Percentiles rank a stretch among this genome's conserved stretches.
Conservation (phyloP, 2,329 filamentous ascomycete species). For the Graphilbum fragrans region DNA sequence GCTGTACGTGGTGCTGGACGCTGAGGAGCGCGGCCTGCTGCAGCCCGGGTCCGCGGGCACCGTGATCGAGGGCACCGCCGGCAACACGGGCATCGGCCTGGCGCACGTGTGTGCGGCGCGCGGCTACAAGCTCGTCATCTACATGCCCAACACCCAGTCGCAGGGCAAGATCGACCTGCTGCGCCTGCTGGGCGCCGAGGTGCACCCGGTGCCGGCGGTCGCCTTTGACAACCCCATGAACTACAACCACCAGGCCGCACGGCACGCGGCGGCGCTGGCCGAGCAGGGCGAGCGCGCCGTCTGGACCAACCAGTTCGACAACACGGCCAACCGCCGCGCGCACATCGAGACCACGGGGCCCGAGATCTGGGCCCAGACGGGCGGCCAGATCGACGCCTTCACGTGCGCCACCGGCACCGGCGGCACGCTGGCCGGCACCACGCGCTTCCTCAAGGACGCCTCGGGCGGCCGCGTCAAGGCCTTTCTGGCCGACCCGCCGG, state of each 20-base stretch:
- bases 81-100: constrained; percentile 95
- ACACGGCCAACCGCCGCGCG: constrained; percentile 82
- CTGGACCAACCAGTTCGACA: constrained; percentile 99
- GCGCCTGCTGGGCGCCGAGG: constrained; percentile 81
- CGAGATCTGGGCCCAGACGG: constrained; percentile 92
- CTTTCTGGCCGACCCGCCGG: constrained; percentile 88
- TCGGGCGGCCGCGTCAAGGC: constrained; percentile 69
- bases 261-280: constrained; percentile 67
- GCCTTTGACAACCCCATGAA: constrained; percentile 91
- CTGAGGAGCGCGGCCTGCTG: constrained; percentile 76
- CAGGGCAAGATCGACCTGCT: constrained; percentile 96
- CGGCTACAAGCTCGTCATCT: constrained; percentile 93
- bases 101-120: constrained; percentile 89
- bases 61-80: constrained; percentile 92
- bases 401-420: constrained; percentile 90
- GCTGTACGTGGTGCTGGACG: constrained; percentile 85
- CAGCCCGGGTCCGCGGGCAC: constrained; percentile 64
- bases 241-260: constrained; percentile 91
- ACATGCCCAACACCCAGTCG: constrained; percentile 98
- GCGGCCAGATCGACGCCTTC: constrained; percentile 79
- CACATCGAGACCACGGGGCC: constrained; percentile 96
- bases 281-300: constrained; percentile 58
- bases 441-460: constrained; percentile 76
- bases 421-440: constrained; percentile 81
- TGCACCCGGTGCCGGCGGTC: constrained; percentile 90